Percentiles rank a stretch among this genome's conserved stretches.
phyloP scores from a whole-genome alignment of 257 asterid species.

The Gentiana straminea region DNA sequence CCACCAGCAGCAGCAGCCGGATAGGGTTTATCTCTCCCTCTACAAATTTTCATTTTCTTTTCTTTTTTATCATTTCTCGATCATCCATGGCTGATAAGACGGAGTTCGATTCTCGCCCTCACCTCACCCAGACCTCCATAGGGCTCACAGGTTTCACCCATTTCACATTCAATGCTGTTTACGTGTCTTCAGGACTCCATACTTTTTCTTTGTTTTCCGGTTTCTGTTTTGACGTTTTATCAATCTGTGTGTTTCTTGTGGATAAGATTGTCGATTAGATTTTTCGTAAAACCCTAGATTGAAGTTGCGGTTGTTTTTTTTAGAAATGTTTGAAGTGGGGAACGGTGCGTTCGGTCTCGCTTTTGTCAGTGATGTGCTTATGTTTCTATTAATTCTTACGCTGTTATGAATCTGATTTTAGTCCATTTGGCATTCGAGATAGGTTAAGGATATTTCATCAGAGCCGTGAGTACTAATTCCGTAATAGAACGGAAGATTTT shows the following conservation, averaged over 20 bases:
- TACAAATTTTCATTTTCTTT: not conserved
- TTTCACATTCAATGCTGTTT: constrained; percentile 4
- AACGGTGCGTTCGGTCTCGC: no score
- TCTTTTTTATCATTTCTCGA: constrained; percentile 6
- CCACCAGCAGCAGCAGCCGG: constrained; percentile 11
- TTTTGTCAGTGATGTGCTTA: no score
- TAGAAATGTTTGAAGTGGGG: constrained; percentile 28
- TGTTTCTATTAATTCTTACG: no score
- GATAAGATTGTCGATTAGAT: no score
- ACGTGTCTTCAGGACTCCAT: not conserved
- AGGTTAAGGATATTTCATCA: no score
- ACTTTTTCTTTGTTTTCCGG: not conserved
- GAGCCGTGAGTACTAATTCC: no score
- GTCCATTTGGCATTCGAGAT: no score
- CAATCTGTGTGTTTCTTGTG: not conserved
- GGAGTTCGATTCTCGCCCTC: constrained; percentile 37
- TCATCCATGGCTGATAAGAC: constrained; percentile 58
- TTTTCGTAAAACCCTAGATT: constrained; percentile 23
- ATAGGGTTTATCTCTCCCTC: constrained; percentile 23
- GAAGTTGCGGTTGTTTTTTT: constrained; percentile 8
- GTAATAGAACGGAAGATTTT: no score
- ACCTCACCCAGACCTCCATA: constrained; percentile 50
- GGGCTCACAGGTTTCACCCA: constrained; percentile 34
- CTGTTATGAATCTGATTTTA: no score
- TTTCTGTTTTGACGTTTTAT: not conserved